A percentile compares a stretch with the other conserved stretches of the same genome.
phyloP scores from a whole-genome alignment of 2,329 filamentous ascomycete genomes.

The Pseudogymnoascus sp. region DNA sequence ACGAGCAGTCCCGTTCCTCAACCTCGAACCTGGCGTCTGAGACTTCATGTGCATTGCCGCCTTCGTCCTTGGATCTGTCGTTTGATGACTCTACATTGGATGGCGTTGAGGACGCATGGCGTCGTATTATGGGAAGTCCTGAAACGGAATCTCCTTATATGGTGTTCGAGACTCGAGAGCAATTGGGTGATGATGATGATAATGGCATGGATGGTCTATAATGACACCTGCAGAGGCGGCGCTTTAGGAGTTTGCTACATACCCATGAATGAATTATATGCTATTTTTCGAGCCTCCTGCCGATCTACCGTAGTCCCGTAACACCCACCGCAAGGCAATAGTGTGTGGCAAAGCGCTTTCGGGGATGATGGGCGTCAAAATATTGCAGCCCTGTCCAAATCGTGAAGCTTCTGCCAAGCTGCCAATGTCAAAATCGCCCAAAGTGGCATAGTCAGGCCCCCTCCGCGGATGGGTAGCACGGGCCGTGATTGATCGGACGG shows the following conservation, averaged over 20 bases:
- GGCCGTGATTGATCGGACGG: slow-evolving; percentile 4
- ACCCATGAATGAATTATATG: slow-evolving; percentile 6
- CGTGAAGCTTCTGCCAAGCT: slow-evolving; percentile 7
- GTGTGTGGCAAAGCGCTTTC: background rate
- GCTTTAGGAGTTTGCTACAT: slow-evolving; percentile 5
- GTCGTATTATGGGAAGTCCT: slow-evolving; percentile 42
- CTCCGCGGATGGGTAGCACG: background rate
- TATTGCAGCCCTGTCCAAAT: background rate
- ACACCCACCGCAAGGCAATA: background rate
- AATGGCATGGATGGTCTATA: slow-evolving; percentile 26
- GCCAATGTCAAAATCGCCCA: background rate
- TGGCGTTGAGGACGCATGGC: slow-evolving; percentile 64
- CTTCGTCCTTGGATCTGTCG: slow-evolving; percentile 56
- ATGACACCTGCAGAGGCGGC: background rate
- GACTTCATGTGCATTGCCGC: slow-evolving; percentile 48
- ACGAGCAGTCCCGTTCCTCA: slow-evolving; percentile 42
- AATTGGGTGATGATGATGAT: slow-evolving; percentile 50
- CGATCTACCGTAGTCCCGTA: background rate
- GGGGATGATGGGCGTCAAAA: slow-evolving; percentile 3
- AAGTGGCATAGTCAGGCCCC: background rate
- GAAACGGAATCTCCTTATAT: slow-evolving; percentile 53
- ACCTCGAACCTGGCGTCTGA: slow-evolving; percentile 27
- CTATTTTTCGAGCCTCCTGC: background rate
- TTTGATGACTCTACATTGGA: slow-evolving; percentile 67
- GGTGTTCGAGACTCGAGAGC: slow-evolving; percentile 69